phyloP scores from a whole-genome alignment of 148 eudicot genomes.

The Beta vulgaris region DNA sequence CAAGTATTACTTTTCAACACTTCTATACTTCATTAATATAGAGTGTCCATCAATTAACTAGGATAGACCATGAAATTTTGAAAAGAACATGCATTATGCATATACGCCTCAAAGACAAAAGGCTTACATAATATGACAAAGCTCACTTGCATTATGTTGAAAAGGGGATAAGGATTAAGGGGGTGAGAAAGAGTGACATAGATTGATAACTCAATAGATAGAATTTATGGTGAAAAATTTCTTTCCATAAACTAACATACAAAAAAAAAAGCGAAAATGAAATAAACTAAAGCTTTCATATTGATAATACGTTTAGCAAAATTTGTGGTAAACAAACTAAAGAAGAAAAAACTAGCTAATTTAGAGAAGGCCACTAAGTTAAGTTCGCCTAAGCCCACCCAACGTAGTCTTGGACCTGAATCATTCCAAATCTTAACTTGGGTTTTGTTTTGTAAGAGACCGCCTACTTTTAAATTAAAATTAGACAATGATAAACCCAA shows the following conservation, averaged over 20 bases:
- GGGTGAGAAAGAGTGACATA: not conserved
- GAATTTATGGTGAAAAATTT: not conserved
- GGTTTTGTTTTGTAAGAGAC: no score
- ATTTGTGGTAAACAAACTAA: constrained; percentile 2
- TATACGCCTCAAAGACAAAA: constrained; percentile 2
- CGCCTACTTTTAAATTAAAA: no score
- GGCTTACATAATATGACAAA: constrained; percentile 15
- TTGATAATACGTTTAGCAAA: not conserved
- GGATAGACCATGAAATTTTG: no score
- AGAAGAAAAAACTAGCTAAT: constrained; percentile 6
- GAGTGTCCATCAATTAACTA: no score
- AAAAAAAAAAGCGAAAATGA: not conserved
- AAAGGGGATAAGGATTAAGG: constrained; percentile 16
- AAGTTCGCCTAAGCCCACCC: no score
- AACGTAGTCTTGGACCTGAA: no score
- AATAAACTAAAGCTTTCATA: not conserved
- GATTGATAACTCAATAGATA: no score
- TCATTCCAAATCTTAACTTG: no score
- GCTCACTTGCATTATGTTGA: constrained; percentile 18
- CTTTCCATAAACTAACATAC: constrained; percentile 1
- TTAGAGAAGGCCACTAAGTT: no score
- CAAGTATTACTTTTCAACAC: no score
- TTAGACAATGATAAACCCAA: no score
- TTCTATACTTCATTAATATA: no score
- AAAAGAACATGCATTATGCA: constrained; percentile 14